Evolutionary conservation across 1,139 yeast species (phyloP).

Genomic region (Candida sp.): DNA sequence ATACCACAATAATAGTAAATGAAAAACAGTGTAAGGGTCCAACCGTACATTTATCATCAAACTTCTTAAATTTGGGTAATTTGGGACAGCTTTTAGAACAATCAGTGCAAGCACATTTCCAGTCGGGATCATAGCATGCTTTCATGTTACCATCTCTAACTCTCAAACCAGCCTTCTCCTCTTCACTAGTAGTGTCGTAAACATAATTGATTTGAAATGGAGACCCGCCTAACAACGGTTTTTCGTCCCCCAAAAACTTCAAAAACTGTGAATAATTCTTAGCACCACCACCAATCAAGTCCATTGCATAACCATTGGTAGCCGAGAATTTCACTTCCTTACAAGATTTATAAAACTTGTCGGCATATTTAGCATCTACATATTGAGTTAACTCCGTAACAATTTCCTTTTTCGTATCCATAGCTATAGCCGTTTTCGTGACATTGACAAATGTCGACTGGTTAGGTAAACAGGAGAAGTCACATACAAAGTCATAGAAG

Average conservation of each 20-base stretch:
- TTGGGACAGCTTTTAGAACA: constrained; percentile 79
- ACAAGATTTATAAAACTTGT: constrained; percentile 75
- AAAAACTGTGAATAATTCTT: constrained; percentile 65
- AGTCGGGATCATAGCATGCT: constrained; percentile 63
- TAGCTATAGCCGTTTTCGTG: constrained; percentile 50
- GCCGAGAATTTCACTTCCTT: constrained; percentile 89
- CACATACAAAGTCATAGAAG: constrained; percentile 82
- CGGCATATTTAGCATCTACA: constrained; percentile 59
- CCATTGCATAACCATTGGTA: constrained; percentile 96
- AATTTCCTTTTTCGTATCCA: constrained; percentile 49
- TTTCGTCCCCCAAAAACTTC: constrained; percentile 90
- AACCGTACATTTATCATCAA: constrained; percentile 44
- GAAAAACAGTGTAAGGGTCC: constrained; percentile 75
- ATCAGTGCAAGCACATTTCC: constrained; percentile 87
- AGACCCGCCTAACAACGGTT: constrained; percentile 90
- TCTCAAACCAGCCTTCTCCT: constrained; percentile 16
- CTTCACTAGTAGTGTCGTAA: constrained; percentile 31
- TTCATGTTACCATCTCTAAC: constrained; percentile 33
- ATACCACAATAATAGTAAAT: constrained; percentile 52
- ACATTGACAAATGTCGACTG: constrained; percentile 76
- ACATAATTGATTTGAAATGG: constrained; percentile 89
- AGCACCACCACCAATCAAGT: constrained; percentile 96
- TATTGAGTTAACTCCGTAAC: constrained; percentile 71
- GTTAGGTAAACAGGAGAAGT: constrained; percentile 86
- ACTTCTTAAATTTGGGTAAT: constrained; percentile 43